A percentile compares a stretch with the other conserved stretches of the same genome.
Conservation (phyloP, 139 green algal genomes). For the Coccomyxa sp. region DNA sequence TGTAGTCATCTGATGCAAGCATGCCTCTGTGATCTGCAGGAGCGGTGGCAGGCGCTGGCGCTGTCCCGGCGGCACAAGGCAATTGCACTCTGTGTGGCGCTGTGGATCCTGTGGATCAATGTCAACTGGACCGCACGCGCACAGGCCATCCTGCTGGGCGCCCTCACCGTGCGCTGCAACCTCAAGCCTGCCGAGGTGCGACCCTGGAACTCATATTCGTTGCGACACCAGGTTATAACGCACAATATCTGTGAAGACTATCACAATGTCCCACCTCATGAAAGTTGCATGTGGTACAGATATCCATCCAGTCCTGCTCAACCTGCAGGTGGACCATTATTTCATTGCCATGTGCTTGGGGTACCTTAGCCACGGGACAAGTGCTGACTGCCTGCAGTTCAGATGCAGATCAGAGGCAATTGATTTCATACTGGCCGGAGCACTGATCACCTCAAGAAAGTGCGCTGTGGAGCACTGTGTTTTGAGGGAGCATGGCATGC, state of each 20-base stretch:
- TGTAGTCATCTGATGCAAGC: no score
- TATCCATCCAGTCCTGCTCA: neutral
- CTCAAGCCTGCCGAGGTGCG: slow-evolving; percentile 32
- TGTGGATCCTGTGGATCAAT: slow-evolving; percentile 18
- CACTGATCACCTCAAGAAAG: neutral
- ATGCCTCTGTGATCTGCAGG: neutral
- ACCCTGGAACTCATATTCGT: neutral
- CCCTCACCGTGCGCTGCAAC: slow-evolving; percentile 31
- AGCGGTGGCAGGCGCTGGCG: slow-evolving; percentile 23
- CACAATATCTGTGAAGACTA: no score
- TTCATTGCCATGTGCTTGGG: neutral
- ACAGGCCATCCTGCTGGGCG: slow-evolving; percentile 23
- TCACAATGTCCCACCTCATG: no score
- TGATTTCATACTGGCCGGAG: neutral
- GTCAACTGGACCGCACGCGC: slow-evolving; percentile 28
- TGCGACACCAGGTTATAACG: no score
- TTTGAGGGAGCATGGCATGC: neutral
- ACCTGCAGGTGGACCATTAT: neutral
- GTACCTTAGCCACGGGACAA: no score
- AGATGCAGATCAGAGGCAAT: neutral
- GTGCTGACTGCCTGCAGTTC: neutral
- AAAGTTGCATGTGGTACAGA: no score
- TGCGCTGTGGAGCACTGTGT: neutral
- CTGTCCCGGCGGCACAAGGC: slow-evolving; percentile 26
- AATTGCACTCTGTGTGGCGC: slow-evolving; percentile 3